These are phyloP conservation scores for Lipomyces spencermartinsiae DNA, from an alignment of 805 yeast genomes.

Conservation along the genomic window DNA sequence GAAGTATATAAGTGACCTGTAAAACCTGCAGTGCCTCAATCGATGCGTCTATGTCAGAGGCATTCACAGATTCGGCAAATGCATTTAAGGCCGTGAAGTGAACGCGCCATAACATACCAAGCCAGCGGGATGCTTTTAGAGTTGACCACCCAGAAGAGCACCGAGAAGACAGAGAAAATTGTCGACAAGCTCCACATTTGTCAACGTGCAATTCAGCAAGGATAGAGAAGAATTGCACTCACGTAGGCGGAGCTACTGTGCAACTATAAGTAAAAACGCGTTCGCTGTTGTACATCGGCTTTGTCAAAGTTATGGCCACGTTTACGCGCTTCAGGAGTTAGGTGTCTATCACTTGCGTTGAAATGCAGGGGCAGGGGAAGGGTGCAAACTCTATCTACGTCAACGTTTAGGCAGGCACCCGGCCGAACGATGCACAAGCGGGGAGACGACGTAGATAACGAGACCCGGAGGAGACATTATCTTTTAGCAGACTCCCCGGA, in stretches of 20 bases:
- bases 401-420: too few relatives aligned
- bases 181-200: slow-evolving; percentile 28
- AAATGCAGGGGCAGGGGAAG: neutral
- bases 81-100: neutral
- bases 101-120: slow-evolving; percentile 27
- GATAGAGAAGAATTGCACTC: neutral
- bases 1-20: slow-evolving; percentile 26
- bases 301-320: neutral
- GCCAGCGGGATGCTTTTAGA: slow-evolving; percentile 32
- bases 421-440: slow-evolving; percentile 1
- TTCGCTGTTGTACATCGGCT: too few relatives aligned
- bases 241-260: too few relatives aligned
- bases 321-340: neutral
- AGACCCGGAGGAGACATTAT: slow-evolving; percentile 9
- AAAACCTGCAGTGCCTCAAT: slow-evolving; percentile 33
- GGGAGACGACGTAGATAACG: slow-evolving; percentile 22
- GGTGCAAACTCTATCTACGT: neutral
- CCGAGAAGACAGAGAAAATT: slow-evolving; percentile 25
- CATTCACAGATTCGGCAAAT: neutral
- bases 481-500: neutral
- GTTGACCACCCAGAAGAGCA: slow-evolving; percentile 25
- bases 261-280: too few relatives aligned
- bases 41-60: neutral
- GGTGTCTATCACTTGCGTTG: neutral
- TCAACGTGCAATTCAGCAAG: neutral